Evolutionary conservation across 2,329 filamentous ascomycete genomes (phyloP).

Genomic region (Nigrospora sphaerica): DNA sequence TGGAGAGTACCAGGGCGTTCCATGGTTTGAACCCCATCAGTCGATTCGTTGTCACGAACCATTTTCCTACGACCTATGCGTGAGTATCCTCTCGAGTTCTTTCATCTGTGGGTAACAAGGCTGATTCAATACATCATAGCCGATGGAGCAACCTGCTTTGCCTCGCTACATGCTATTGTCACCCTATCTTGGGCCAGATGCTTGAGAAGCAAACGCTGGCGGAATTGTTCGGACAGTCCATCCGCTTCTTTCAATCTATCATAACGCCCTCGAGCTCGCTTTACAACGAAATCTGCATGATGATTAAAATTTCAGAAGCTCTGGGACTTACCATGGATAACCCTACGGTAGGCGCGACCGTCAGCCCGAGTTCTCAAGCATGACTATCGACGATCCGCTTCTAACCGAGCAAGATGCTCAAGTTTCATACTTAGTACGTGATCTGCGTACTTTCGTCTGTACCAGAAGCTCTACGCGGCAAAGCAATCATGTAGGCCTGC

Average conservation of each 20-base stretch:
- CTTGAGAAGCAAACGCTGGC: constrained; percentile 50
- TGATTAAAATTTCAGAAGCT: no score
- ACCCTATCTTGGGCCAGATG: constrained; percentile 51
- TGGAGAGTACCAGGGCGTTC: constrained; percentile 81
- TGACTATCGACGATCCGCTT: no score
- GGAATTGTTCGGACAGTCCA: constrained; percentile 63
- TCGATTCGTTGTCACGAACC: constrained; percentile 83
- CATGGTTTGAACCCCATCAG: constrained; percentile 48
- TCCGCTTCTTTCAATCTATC: constrained; percentile 64
- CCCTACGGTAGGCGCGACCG: no score
- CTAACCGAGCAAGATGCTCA: no score
- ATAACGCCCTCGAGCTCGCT: constrained; percentile 70
- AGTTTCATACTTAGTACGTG: no score
- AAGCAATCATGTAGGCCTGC: no score
- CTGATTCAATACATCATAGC: constrained; percentile 41
- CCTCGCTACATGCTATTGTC: constrained; percentile 70
- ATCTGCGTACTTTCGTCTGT: no score
- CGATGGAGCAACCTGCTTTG: constrained; percentile 96
- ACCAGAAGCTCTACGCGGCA: no score
- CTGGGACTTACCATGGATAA: no score
- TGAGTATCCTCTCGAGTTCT: constrained; percentile 45
- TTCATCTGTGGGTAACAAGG: no score
- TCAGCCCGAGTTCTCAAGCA: no score
- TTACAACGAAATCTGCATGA: constrained; percentile 64
- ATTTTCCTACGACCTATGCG: constrained; percentile 93